Conservation (phyloP, 2,329 filamentous ascomycete genomes). For the Hypoxylon sp. region DNA sequence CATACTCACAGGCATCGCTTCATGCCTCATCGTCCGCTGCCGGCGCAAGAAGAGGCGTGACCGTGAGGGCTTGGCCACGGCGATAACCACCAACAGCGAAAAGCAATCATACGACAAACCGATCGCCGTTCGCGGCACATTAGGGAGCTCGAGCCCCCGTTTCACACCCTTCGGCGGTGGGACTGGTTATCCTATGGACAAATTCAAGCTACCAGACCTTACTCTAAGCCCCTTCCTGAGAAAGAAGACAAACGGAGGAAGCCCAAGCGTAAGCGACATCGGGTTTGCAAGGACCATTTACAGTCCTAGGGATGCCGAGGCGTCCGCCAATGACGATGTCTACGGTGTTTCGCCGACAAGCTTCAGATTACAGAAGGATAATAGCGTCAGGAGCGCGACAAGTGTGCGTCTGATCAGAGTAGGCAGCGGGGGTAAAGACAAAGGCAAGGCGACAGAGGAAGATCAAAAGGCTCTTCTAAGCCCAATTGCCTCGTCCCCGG, state of each 20-base stretch:
- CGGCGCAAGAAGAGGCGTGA: conserved; percentile 45
- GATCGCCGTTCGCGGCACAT: conserved; percentile 47
- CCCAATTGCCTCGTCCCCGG: conserved; percentile 24
- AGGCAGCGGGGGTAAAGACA: conserved; percentile 46
- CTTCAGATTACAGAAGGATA: conserved; percentile 51
- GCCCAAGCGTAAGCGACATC: conserved; percentile 35
- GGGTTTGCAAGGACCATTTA: conserved; percentile 47
- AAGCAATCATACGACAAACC: conserved; percentile 41
- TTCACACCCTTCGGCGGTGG: conserved; percentile 48
- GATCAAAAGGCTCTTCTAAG: conserved; percentile 31
- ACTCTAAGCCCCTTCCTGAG: conserved; percentile 44
- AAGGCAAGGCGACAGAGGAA: conserved; percentile 32
- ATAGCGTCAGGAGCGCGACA: conserved; percentile 47
- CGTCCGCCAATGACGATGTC: conserved; percentile 29
- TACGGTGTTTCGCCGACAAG: conserved; percentile 39
- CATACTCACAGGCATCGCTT: conserved; percentile 43
- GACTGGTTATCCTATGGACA: conserved; percentile 46
- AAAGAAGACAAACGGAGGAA: conserved; percentile 43
- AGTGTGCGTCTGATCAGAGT: conserved; percentile 52
- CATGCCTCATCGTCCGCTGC: conserved; percentile 47
- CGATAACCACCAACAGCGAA: conserved; percentile 24
- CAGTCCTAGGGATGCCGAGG: conserved; percentile 22
- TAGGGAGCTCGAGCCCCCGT: conserved; percentile 42
- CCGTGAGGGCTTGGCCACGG: conserved; percentile 29
- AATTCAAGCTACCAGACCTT: conserved; percentile 49